Evolutionary conservation across 768 basidiomycete species (phyloP).

Genomic region (Asterophora parasitica): DNA sequence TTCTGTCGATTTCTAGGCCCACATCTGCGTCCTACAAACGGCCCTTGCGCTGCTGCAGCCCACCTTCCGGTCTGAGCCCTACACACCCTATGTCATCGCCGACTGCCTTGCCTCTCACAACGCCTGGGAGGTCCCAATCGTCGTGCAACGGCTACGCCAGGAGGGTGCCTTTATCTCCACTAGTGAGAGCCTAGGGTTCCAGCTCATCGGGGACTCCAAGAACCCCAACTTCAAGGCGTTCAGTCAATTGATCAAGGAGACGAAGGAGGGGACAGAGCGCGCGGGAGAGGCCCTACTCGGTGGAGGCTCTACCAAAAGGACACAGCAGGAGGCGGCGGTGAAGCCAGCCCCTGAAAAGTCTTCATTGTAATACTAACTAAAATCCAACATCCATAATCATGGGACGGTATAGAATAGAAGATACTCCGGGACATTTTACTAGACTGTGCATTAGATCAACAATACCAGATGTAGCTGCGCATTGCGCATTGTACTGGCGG

Average conservation of each 20-base stretch:
- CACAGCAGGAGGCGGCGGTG: background rate
- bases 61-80: constrained; percentile 16
- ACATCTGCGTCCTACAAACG: constrained; percentile 78
- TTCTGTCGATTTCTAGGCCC: constrained; percentile 12
- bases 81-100: constrained; percentile 19
- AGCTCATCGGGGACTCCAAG: constrained; percentile 16
- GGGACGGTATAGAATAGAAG: too few species aligned
- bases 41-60: constrained; percentile 26
- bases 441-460: background rate
- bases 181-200: constrained; percentile 20
- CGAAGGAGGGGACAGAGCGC: constrained; percentile 15
- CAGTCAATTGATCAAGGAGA: constrained; percentile 18
- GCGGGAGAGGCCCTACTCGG: constrained; percentile 17
- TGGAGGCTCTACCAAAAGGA: background rate
- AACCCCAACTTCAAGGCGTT: constrained; percentile 19
- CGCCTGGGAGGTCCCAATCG: constrained; percentile 18
- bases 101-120: constrained; percentile 19
- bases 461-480: too few species aligned
- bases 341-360: constrained; percentile 4
- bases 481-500: too few species aligned
- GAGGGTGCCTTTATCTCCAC: constrained; percentile 18
- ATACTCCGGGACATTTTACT: background rate
- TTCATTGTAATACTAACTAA: background rate
- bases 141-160: constrained; percentile 15
- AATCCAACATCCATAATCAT: too few species aligned